A percentile compares a stretch with the other conserved stretches of the same genome.
Conservation (phyloP, 2,329 filamentous ascomycete species). For the Penicillium sp. region DNA sequence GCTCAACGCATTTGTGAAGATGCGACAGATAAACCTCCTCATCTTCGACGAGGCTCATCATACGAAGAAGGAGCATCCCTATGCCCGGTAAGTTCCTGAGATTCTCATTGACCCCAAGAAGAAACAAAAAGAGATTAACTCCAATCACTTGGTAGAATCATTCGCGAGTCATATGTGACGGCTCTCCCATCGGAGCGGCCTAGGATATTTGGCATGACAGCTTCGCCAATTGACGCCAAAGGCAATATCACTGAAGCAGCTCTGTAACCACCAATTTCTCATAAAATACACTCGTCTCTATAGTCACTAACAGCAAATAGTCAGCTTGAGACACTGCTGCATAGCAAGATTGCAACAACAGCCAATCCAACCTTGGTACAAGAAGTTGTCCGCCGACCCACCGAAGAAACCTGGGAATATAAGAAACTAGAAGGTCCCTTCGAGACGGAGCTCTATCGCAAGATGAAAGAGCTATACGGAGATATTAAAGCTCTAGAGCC, state of each 20-base stretch:
- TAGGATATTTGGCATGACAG: conserved; percentile 91
- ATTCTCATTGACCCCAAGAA: neutral
- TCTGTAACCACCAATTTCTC: conserved; percentile 28
- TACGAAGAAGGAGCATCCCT: conserved; percentile 87
- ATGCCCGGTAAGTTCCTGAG: conserved; percentile 54
- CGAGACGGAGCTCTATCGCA: conserved; percentile 59
- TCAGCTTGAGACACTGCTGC: conserved; percentile 69
- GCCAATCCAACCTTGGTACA: conserved; percentile 55
- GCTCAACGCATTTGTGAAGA: conserved; percentile 69
- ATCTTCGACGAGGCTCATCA: conserved; percentile 97
- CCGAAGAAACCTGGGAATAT: conserved; percentile 54
- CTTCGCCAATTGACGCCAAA: conserved; percentile 83
- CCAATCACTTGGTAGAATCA: conserved; percentile 53
- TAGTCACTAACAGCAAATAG: conserved; percentile 21
- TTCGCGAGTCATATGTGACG: conserved; percentile 73
- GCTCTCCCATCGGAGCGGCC: conserved; percentile 52
- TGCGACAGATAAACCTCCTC: conserved; percentile 78
- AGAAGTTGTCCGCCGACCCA: conserved; percentile 54
- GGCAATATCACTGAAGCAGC: conserved; percentile 66
- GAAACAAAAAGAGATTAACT: neutral
- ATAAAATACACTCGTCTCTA: neutral
- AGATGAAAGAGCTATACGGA: conserved; percentile 50
- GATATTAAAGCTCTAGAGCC: conserved; percentile 50
- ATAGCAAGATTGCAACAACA: conserved; percentile 77
- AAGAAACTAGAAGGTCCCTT: conserved; percentile 50